Evolutionary conservation across 2,329 filamentous ascomycete species (phyloP), one percentile per base, ranked within the genome.

Genomic region (Fonsecaea nubica): DNA sequence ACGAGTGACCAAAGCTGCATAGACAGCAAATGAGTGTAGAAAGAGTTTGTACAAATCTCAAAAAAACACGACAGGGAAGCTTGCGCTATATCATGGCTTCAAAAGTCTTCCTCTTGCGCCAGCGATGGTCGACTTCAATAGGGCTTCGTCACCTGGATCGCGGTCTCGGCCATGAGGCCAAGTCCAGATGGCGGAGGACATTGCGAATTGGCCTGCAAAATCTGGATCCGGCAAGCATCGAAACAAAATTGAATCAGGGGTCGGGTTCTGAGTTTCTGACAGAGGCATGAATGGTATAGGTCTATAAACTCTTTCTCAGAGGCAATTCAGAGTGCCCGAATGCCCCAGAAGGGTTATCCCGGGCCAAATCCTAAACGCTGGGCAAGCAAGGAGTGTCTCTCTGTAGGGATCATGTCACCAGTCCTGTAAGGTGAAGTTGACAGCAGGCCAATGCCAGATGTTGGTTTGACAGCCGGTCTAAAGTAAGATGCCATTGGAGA

Each of bases 201-300:
- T 61, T 42, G 45, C 21, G 21, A 61, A 30, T n/a, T 32, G 58
- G 58, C 21, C 50, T 45, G 35, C 18, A 25, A 15, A 25, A 36
- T 53, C 55, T 32, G 5, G 15, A 58, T 38, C 21, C 5, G 42
- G 42, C 32, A 21, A n/a, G 30, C 42, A 40, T 53, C 33, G 30
- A 54, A 32, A 36, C 21, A 54, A 52, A 4, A 61, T 61, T 61
- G 45, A 54, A 33, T 61, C 58, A 61, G 58, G 58, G 58, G 58
- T 10, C 35, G 13, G 7, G 58, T 33, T n/a, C 40, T 35, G 57
- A 32, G 6, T 10, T 59, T 42, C 45, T 15, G 18, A 12, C 18
- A 50, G 45, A 25, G 18, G 12, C 21, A 3, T 50, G 45, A 9
- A n/a, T 25, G 45, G 18, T 12, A 50, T 12, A 21, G 5, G 18